Conservation (phyloP, 2,329 filamentous ascomycete species). For the Fusarium tjaetaba region DNA sequence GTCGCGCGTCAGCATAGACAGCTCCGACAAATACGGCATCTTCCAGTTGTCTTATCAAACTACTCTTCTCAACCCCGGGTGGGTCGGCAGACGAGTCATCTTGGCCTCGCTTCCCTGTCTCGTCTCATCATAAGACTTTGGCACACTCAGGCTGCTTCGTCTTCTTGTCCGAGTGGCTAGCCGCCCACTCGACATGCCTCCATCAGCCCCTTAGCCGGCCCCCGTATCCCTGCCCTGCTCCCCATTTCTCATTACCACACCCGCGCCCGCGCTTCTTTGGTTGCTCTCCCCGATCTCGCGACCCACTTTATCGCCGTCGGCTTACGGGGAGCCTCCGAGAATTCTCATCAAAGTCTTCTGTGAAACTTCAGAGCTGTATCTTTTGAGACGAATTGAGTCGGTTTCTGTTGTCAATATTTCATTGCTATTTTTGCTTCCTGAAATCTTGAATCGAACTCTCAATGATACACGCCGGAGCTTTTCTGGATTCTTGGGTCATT, state of each 20-base stretch:
- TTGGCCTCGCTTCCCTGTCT: constrained; percentile 27
- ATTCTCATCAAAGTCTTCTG: constrained; percentile 1
- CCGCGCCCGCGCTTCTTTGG: constrained; percentile 26
- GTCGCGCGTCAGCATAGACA: constrained; percentile 1
- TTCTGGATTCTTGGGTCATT: neutral
- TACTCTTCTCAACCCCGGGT: constrained; percentile 11
- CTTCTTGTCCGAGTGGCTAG: constrained; percentile 34
- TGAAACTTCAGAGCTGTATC: constrained; percentile 1
- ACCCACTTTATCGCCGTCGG: constrained; percentile 40
- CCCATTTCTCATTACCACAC: constrained; percentile 34
- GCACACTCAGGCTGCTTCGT: constrained; percentile 27
- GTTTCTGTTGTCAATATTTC: neutral
- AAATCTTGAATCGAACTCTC: neutral
- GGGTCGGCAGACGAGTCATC: constrained; percentile 33
- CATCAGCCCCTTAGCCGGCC: constrained; percentile 25
- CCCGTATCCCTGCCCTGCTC: constrained; percentile 24
- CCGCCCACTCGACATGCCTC: constrained; percentile 21
- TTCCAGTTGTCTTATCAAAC: neutral
- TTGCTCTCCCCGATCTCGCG: constrained; percentile 28
- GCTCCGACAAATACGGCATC: neutral
- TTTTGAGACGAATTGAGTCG: neutral
- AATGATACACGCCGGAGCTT: neutral
- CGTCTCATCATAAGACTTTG: constrained; percentile 31
- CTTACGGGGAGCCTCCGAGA: constrained; percentile 39
- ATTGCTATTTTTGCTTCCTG: neutral